A percentile compares a stretch with the other conserved stretches of the same genome.
Conservation (phyloP, 768 basidiomycete species). For the Coprinopsis strossmayeri region DNA sequence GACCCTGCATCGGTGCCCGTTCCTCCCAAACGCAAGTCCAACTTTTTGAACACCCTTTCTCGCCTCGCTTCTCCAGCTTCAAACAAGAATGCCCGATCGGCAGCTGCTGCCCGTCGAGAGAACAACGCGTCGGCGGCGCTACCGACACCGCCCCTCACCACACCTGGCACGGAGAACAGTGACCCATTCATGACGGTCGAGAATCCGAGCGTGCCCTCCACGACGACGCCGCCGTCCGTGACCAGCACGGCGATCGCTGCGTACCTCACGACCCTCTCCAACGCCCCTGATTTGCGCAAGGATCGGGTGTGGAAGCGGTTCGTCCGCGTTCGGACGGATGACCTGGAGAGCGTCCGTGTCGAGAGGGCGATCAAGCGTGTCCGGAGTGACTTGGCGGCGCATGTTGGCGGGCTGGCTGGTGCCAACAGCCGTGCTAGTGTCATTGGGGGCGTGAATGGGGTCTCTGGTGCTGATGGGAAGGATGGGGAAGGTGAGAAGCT, state of each 20-base stretch:
- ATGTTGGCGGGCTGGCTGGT: conserved; percentile 38
- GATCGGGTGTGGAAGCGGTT: conserved; percentile 79
- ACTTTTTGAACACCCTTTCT: conserved; percentile 81
- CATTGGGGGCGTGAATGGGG: background rate
- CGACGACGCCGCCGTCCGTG: conserved; percentile 32
- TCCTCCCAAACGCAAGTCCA: conserved; percentile 71
- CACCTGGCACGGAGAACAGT: conserved; percentile 47
- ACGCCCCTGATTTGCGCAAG: conserved; percentile 54
- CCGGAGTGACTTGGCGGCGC: conserved; percentile 76
- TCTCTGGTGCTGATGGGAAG: conserved; percentile 20
- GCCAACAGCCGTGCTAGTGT: conserved; percentile 1
- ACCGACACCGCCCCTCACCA: conserved; percentile 38
- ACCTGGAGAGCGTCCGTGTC: conserved; percentile 79
- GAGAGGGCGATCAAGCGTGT: conserved; percentile 87
- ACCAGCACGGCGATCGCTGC: conserved; percentile 66
- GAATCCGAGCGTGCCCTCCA: conserved; percentile 17
- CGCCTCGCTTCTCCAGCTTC: conserved; percentile 71
- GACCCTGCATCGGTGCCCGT: conserved; percentile 48
- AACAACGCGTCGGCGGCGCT: conserved; percentile 26
- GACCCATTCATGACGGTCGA: conserved; percentile 53
- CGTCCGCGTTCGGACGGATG: conserved; percentile 79
- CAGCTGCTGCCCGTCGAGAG: conserved; percentile 29
- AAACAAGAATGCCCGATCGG: conserved; percentile 36
- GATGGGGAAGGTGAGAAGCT: conserved; percentile 20
- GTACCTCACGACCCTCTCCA: conserved; percentile 76